phyloP scores from a whole-genome alignment of 2,329 filamentous ascomycete species.

The Colletotrichum magnum region DNA sequence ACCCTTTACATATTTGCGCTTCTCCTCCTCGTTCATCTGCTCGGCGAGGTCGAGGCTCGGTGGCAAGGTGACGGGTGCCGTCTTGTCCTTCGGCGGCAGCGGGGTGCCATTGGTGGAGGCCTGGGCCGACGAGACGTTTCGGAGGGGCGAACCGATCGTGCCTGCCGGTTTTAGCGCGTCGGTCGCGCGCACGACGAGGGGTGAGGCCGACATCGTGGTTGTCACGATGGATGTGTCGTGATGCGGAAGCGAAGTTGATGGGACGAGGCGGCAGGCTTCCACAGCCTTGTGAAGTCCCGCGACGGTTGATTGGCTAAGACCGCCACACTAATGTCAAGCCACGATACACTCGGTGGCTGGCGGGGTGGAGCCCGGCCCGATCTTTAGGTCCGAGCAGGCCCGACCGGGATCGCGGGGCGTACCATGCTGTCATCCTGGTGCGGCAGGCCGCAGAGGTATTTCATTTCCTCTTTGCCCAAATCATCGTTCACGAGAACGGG shows the following conservation, averaged over 20 bases:
- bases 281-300: slow-evolving; percentile 29
- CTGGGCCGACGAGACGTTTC: slow-evolving; percentile 56
- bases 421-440: too few relatives aligned
- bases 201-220: slow-evolving; percentile 61
- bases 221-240: slow-evolving; percentile 14
- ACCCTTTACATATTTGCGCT: slow-evolving; percentile 93
- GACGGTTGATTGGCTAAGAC: slow-evolving; percentile 11
- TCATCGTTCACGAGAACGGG: background rate
- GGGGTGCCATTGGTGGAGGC: slow-evolving; percentile 62
- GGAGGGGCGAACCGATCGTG: slow-evolving; percentile 60
- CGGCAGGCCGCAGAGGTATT: too few relatives aligned
- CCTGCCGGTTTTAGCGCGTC: slow-evolving; percentile 52
- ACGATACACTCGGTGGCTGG: background rate
- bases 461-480: too few relatives aligned
- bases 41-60: slow-evolving; percentile 76
- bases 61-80: slow-evolving; percentile 47
- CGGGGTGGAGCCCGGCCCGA: too few relatives aligned
- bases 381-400: too few relatives aligned
- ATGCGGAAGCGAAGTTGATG: slow-evolving; percentile 11
- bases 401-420: too few relatives aligned
- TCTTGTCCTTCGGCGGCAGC: slow-evolving; percentile 45
- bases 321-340: slow-evolving; percentile 7
- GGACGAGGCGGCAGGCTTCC: slow-evolving; percentile 16
- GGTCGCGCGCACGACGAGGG: slow-evolving; percentile 58
- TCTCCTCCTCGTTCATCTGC: slow-evolving; percentile 85